These are phyloP conservation scores for Blastomyces gilchristii DNA, from an alignment of 2,329 filamentous ascomycete genomes.

Conservation along the genomic window DNA sequence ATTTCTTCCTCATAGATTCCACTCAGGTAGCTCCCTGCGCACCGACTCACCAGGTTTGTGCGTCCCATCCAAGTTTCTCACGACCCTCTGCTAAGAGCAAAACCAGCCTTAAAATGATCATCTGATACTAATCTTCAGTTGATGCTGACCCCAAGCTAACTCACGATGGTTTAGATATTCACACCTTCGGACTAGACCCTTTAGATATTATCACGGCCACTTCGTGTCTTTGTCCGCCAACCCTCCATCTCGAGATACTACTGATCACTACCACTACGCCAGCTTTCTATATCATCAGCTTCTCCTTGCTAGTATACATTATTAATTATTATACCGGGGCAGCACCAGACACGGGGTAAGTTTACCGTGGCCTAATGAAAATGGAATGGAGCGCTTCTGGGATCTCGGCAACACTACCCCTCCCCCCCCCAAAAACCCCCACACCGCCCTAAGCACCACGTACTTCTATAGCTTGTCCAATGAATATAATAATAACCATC, in stretches of 20 bases:
- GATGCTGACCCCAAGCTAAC: constrained; percentile 1
- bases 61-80: constrained; percentile 5
- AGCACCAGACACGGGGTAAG: constrained; percentile 2
- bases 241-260: not conserved
- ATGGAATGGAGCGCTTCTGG: not conserved
- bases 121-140: constrained; percentile 3
- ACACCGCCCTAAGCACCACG: not conserved
- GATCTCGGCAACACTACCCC: not conserved
- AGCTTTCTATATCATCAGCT: not conserved
- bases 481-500: constrained; percentile 3
- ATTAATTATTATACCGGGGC: not conserved
- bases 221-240: not conserved
- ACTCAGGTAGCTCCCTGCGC: not conserved
- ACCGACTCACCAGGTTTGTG: constrained; percentile 2
- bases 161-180: constrained; percentile 4
- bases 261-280: not conserved
- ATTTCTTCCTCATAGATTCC: not conserved
- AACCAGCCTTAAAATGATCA: constrained; percentile 2
- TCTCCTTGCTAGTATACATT: not conserved
- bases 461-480: not conserved
- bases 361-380: not conserved
- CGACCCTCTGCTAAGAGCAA: not conserved
- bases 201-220: not conserved
- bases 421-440: too few relatives aligned
- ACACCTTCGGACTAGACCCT: not conserved